Conservation (phyloP, 1,139 yeast genomes). For the Nadsonia starkeyi-henricii region DNA sequence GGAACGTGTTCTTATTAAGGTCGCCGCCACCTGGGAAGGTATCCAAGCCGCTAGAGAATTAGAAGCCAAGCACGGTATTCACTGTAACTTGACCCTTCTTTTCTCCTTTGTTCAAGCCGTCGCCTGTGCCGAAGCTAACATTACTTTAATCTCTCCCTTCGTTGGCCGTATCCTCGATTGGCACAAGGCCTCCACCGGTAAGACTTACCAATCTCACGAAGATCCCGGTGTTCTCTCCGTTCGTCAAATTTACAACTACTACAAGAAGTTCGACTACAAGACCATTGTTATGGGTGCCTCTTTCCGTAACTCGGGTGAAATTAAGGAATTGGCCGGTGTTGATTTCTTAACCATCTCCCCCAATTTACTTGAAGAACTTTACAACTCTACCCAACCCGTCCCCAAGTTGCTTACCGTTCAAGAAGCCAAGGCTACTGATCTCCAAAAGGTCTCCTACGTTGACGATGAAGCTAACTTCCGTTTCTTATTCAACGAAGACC, state of each 20-base stretch:
- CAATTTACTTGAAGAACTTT: conserved; percentile 75
- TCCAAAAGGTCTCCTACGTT: conserved; percentile 65
- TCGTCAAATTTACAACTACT: conserved; percentile 82
- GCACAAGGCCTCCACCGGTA: conserved; percentile 92
- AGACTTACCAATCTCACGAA: conserved; percentile 59
- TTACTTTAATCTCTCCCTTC: conserved; percentile 93
- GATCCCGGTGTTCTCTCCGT: conserved; percentile 98
- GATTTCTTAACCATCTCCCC: conserved; percentile 96
- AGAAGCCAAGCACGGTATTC: conserved; percentile 81
- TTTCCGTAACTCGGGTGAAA: conserved; percentile 95
- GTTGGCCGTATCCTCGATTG: conserved; percentile 99
- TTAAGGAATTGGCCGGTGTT: conserved; percentile 93
- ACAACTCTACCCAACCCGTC: conserved; percentile 61
- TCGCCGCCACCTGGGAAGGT: conserved; percentile 99
- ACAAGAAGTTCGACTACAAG: conserved; percentile 91
- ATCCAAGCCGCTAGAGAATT: conserved; percentile 96
- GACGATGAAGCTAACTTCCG: conserved; percentile 86
- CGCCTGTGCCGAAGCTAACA: conserved; percentile 96
- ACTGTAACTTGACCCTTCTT: conserved; percentile 88
- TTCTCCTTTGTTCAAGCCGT: conserved; percentile 96
- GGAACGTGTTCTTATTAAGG: conserved; percentile 87
- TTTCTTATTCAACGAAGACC: conserved; percentile 85
- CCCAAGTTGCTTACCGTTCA: conserved; percentile 67
- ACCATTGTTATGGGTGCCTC: conserved; percentile 99
- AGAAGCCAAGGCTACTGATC: conserved; percentile 39